A percentile compares a stretch with the other conserved stretches of the same genome.
Conservation (phyloP, 371 early-diverging fungal genomes). For the Conidiobolus incongruus region DNA sequence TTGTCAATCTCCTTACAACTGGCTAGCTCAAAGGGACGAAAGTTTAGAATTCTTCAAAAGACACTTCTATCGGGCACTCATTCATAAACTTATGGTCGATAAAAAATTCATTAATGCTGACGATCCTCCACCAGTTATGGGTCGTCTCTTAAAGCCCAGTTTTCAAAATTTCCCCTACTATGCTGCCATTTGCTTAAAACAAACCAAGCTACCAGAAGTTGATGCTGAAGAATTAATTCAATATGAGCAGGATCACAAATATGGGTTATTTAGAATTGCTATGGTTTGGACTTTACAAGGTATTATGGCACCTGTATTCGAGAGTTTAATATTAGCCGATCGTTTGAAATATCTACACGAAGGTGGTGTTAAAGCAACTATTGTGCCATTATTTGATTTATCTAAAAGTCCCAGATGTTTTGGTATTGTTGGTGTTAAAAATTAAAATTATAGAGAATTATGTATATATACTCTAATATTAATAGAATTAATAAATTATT, state of each 20-base stretch:
- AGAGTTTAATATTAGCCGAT: neutral
- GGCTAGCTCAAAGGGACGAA: conserved; percentile 21
- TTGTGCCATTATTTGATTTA: conserved; percentile 2
- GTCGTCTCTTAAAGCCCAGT: conserved; percentile 19
- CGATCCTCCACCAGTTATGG: conserved; percentile 18
- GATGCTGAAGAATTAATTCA: neutral
- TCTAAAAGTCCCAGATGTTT: neutral
- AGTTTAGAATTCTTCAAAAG: conserved; percentile 25
- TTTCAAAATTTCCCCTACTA: conserved; percentile 15
- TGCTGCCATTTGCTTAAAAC: conserved; percentile 3
- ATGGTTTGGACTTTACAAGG: neutral
- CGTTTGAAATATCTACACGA: neutral
- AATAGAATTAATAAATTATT: too few species aligned
- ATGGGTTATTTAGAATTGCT: neutral
- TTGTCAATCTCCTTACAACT: conserved; percentile 51
- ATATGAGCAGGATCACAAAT: neutral
- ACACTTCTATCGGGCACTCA: conserved; percentile 39
- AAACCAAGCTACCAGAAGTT: neutral
- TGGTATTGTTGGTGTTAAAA: neutral
- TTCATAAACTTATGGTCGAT: conserved; percentile 21
- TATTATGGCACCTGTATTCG: neutral
- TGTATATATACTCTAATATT: too few species aligned
- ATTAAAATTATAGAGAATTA: neutral
- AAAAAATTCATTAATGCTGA: conserved; percentile 16
- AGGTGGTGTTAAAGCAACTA: neutral